Base-by-base conservation (phyloP, 2,329 filamentous ascomycete species). In the Emericellopsis atlantica region DNA sequence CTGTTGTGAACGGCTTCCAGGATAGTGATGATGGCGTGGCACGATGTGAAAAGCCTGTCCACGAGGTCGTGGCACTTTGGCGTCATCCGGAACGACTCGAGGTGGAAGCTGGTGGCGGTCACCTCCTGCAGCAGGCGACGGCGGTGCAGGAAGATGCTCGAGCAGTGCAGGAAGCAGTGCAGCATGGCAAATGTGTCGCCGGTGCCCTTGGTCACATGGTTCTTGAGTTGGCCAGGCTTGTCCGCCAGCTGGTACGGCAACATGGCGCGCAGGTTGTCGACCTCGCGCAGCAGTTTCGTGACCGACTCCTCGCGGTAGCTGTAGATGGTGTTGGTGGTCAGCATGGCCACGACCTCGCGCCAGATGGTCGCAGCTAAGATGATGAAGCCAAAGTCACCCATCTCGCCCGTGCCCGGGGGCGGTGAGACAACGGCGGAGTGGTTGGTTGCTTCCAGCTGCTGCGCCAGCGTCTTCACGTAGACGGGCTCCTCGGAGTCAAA, bases 191-290 rank as follows among this genome's bases (percentile, higher is more conserved):
- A 79, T 0, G 72, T 77, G 49, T 72, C 74, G 42, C 74, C 74
- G 36, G 73, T 76, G 31, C 74, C 74, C 74, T 78, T 78, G 16
- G 74, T 77, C 51, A 79, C 76, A 54, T 79, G 74, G 5, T 77
- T 60, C 50, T 69, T 73, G 52, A 78, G 74, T 56, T 79, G 74
- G 32, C 70, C 71, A 0, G 72, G 69, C 57, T 78, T 77, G 51
- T 79, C 74, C 45, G 73, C 64, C 43, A 74, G 76, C 54, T 77
- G 74, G 61, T 73, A 68, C 1, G 74, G 74, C 36, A 78, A 56
- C 2, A 69, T 68, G 45, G 61, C 62, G 26, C 74, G 69, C 10
- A 78, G 68, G 8, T 60, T 57, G 29, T 77, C 72, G 43, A 79
- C 76, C 42, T 73, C 71, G 21, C 57, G 61, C 47, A 75, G 67